phyloP scores from a whole-genome alignment of 108 stramenopile genomes.

The Skeletonema marinoi region DNA sequence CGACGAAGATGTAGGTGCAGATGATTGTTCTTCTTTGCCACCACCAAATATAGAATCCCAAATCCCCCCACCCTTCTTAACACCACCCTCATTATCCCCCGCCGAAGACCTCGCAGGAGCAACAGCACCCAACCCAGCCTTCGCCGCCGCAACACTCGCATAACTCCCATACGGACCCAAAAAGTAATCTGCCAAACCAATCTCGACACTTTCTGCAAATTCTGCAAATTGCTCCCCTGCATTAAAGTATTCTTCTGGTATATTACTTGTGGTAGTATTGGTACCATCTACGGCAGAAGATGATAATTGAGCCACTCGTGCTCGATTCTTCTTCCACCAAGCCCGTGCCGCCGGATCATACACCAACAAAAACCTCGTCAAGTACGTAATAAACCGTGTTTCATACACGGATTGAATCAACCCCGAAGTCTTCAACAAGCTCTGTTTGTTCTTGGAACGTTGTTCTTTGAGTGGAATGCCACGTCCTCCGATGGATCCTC shows the following conservation, averaged over 20 bases:
- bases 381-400: constrained; percentile 80
- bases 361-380: constrained; percentile 80
- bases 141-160: constrained; percentile 67
- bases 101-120: constrained; percentile 57
- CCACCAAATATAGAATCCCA: neutral
- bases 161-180: constrained; percentile 86
- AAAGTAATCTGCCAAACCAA: constrained; percentile 89
- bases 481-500: constrained; percentile 55
- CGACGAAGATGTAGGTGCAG: neutral
- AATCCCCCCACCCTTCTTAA: neutral
- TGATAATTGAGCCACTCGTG: neutral
- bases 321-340: constrained; percentile 65
- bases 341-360: constrained; percentile 78
- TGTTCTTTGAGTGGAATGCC: constrained; percentile 25
- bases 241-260: constrained; percentile 3
- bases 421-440: constrained; percentile 29
- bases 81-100: neutral
- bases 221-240: constrained; percentile 64
- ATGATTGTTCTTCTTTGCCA: neutral
- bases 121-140: constrained; percentile 66
- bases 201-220: constrained; percentile 84
- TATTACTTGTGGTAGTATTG: neutral
- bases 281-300: no score
- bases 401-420: constrained; percentile 81
- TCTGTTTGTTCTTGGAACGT: neutral